Percentiles rank a stretch among this genome's conserved stretches.
Evolutionary conservation across 2,329 filamentous ascomycete species (phyloP).

Genomic region (Botrytis deweyae): DNA sequence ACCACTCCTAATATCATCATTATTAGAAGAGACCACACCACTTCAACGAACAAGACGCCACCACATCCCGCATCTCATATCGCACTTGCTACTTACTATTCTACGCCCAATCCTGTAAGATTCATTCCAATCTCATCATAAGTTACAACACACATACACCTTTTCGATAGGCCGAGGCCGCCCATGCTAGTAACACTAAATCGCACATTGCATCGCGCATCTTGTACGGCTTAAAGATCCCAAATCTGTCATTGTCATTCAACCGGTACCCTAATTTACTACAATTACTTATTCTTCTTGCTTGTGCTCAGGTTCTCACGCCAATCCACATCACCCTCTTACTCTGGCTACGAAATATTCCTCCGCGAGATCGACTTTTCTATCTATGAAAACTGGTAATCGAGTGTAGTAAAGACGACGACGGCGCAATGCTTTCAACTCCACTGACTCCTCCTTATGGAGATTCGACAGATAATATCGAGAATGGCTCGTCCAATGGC

Average conservation of each 20-base stretch:
- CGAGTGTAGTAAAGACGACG: slow-evolving; percentile 26
- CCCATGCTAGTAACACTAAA: slow-evolving; percentile 15
- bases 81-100: background rate
- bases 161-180: slow-evolving; percentile 16
- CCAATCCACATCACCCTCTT: background rate
- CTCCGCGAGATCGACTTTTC: background rate
- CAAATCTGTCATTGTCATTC: slow-evolving; percentile 10
- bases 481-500: slow-evolving; percentile 25
- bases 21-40: background rate
- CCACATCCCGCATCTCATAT: slow-evolving; percentile 1
- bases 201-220: slow-evolving; percentile 20
- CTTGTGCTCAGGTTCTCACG: background rate
- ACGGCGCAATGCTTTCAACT: slow-evolving; percentile 31
- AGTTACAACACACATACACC: slow-evolving; percentile 10
- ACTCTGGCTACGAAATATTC: background rate
- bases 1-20: background rate
- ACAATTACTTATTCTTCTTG: background rate
- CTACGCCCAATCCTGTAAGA: background rate
- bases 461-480: slow-evolving; percentile 25
- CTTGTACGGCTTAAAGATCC: slow-evolving; percentile 16
- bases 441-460: slow-evolving; percentile 33
- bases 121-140: background rate
- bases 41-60: background rate
- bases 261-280: background rate
- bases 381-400: slow-evolving; percentile 24